A percentile compares a stretch with the other conserved stretches of the same genome.
Evolutionary conservation across 2,329 filamentous ascomycete genomes (phyloP).

Genomic region (Aspergillus floridensis): DNA sequence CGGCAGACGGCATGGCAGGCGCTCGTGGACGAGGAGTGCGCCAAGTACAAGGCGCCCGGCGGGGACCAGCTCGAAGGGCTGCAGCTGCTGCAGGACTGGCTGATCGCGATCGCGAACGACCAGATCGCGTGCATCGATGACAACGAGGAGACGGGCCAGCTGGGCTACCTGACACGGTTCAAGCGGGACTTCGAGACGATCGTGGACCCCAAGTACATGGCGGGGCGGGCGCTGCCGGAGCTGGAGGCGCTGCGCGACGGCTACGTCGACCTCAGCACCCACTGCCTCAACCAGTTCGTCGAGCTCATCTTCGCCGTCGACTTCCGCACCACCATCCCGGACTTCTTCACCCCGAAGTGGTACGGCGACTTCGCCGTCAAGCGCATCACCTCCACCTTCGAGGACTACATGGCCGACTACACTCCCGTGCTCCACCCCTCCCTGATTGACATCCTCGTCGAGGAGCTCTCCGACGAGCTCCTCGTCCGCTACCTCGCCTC

Average conservation of each 20-base stretch:
- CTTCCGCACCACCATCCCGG: conserved; percentile 76
- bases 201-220: conserved; percentile 76
- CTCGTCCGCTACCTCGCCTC: conserved; percentile 78
- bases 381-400: conserved; percentile 89
- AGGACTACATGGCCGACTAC: conserved; percentile 92
- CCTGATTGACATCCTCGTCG: conserved; percentile 84
- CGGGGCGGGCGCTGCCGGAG: conserved; percentile 67
- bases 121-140: conserved; percentile 98
- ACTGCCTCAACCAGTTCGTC: conserved; percentile 85
- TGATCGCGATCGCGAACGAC: conserved; percentile 94
- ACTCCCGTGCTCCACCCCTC: conserved; percentile 78
- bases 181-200: conserved; percentile 76
- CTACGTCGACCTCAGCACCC: conserved; percentile 91
- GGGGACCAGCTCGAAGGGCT: conserved; percentile 62
- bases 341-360: conserved; percentile 91
- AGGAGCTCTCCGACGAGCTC: conserved; percentile 89
- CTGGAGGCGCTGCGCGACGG: conserved; percentile 76
- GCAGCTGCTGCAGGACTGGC: conserved; percentile 78
- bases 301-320: conserved; percentile 86
- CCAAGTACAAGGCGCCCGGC: conserved; percentile 62
- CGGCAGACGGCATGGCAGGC: conserved; percentile 84
- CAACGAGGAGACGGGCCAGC: conserved; percentile 67
- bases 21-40: conserved; percentile 81
- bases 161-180: conserved; percentile 84
- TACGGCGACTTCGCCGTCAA: conserved; percentile 84